phyloP scores from a whole-genome alignment of 192 early-diverging fungal species.

The Lunasporangiospora selenospora region DNA sequence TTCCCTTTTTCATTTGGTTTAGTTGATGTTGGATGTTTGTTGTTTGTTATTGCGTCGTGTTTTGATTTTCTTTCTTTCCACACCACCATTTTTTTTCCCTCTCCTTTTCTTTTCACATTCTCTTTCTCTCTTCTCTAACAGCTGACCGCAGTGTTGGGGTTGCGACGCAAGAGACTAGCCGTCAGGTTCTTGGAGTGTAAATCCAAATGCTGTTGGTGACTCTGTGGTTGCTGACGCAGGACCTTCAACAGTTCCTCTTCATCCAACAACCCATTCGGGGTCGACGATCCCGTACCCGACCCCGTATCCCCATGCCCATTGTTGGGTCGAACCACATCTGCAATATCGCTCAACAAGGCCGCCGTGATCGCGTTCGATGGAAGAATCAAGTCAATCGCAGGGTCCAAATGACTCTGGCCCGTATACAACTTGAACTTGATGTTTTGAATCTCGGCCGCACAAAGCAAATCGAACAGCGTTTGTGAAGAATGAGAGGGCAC shows the following conservation, averaged over 20 bases:
- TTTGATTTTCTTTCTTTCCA: no score
- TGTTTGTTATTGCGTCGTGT: no score
- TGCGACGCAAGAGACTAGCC: constrained; percentile 19
- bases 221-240: no score
- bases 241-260: constrained; percentile 19
- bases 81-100: no score
- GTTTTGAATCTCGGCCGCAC: constrained; percentile 41
- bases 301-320: neutral
- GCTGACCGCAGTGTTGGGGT: no score
- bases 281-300: constrained; percentile 24
- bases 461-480: constrained; percentile 31
- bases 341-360: constrained; percentile 32
- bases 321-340: constrained; percentile 26
- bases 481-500: constrained; percentile 39
- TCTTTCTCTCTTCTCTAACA: no score
- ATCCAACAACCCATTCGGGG: constrained; percentile 28
- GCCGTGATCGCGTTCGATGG: constrained; percentile 37
- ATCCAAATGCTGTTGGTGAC: constrained; percentile 38
- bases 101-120: no score
- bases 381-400: constrained; percentile 42
- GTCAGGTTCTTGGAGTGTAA: constrained; percentile 27
- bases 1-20: neutral
- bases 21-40: no score
- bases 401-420: constrained; percentile 36
- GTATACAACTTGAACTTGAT: constrained; percentile 48